phyloP scores from a whole-genome alignment of 2,329 filamentous ascomycete genomes.

The Sclerotinia minor region DNA sequence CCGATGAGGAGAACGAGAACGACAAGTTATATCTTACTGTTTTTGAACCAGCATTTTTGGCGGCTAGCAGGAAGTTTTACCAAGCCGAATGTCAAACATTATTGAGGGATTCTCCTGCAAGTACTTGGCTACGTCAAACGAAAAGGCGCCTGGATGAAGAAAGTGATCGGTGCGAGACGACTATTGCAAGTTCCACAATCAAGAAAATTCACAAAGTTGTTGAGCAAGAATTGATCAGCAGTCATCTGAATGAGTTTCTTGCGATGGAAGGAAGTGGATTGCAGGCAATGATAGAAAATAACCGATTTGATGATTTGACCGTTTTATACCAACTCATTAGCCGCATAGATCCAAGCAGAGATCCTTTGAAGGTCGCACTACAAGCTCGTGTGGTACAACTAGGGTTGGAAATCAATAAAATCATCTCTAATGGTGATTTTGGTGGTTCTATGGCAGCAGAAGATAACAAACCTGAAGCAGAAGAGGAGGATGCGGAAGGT shows the following conservation, averaged over 20 bases:
- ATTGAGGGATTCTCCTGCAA: constrained; percentile 75
- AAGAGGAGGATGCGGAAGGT: constrained; percentile 32
- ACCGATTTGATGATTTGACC: constrained; percentile 74
- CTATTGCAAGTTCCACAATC: constrained; percentile 71
- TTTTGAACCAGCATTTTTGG: constrained; percentile 79
- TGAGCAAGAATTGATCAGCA: constrained; percentile 75
- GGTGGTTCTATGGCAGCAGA: constrained; percentile 42
- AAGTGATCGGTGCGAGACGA: constrained; percentile 77
- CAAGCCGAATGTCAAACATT: constrained; percentile 70
- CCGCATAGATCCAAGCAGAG: constrained; percentile 74
- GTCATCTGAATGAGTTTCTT: constrained; percentile 78
- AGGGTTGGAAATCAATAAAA: constrained; percentile 78
- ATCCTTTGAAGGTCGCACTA: constrained; percentile 67
- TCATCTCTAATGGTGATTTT: constrained; percentile 57
- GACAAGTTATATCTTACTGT: constrained; percentile 79
- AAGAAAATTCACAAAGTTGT: constrained; percentile 74
- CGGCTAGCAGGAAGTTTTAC: constrained; percentile 73
- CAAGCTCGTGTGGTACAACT: constrained; percentile 75
- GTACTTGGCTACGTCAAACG: constrained; percentile 77
- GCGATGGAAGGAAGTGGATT: constrained; percentile 83
- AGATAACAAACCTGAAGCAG: constrained; percentile 48
- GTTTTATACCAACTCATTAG: constrained; percentile 78
- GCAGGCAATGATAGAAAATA: constrained; percentile 87
- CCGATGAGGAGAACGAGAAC: constrained; percentile 71
- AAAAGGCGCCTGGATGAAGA: constrained; percentile 77